These are phyloP conservation scores for Xylaria sp. DNA, from an alignment of 2,329 filamentous ascomycete species.

Conservation along the genomic window DNA sequence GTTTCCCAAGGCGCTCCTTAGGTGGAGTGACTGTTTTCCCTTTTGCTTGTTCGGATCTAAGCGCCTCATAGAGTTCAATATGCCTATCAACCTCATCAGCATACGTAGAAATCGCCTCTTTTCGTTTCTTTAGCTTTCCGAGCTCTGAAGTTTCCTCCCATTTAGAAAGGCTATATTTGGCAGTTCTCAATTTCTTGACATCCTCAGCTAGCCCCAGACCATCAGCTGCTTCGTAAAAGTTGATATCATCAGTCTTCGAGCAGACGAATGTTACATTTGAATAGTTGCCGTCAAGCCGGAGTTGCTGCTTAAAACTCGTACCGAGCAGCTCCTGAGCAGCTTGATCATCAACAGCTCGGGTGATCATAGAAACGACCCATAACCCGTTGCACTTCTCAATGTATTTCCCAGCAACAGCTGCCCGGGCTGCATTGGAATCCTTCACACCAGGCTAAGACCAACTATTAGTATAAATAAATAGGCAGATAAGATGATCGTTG, in stretches of 20 bases:
- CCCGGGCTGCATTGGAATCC: slow-evolving; percentile 68
- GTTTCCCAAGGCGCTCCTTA: slow-evolving; percentile 51
- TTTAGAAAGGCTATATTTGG: background rate
- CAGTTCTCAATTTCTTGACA: slow-evolving; percentile 31
- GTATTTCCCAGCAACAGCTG: slow-evolving; percentile 66
- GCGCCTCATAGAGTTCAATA: slow-evolving; percentile 31
- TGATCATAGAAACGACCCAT: slow-evolving; percentile 69
- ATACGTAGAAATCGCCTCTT: slow-evolving; percentile 54
- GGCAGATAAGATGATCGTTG: no score
- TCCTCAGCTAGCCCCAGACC: slow-evolving; percentile 49
- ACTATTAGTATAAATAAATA: slow-evolving; percentile 18
- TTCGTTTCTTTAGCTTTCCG: slow-evolving; percentile 59
- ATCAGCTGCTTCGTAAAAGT: slow-evolving; percentile 62
- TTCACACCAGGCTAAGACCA: slow-evolving; percentile 61
- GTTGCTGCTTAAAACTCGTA: slow-evolving; percentile 64
- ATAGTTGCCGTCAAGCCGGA: slow-evolving; percentile 66
- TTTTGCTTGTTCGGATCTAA: slow-evolving; percentile 34
- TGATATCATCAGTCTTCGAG: slow-evolving; percentile 60
- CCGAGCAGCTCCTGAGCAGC: slow-evolving; percentile 65
- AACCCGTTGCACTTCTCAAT: slow-evolving; percentile 68
- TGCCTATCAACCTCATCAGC: slow-evolving; percentile 45
- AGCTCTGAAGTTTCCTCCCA: slow-evolving; percentile 44
- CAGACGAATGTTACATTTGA: slow-evolving; percentile 62
- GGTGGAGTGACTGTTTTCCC: slow-evolving; percentile 25
- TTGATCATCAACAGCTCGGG: slow-evolving; percentile 67